Base-by-base conservation (phyloP, 139 green algal species). In the Tetradesmus lagerheimii region DNA sequence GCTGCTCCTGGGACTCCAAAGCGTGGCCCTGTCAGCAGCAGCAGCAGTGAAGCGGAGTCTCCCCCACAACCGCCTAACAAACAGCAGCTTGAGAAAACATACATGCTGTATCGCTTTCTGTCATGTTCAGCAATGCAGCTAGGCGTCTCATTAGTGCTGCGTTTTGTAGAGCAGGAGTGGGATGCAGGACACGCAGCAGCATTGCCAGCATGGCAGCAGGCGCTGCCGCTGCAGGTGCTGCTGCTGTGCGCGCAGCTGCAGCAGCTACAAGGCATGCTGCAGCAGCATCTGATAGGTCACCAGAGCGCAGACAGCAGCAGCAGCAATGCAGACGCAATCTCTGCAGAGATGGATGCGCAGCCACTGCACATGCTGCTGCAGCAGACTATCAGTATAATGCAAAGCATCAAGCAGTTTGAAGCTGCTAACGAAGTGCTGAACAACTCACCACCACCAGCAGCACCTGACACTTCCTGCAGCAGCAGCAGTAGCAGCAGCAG, bases 211-310 rank as follows among this genome's bases (percentile, higher is more conserved):
- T 75, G 80, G 45, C 80, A 86, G n/a, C 45, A 86, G 14, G 45
- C 45, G 8, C n/a, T 86, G n/a, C 45, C 80, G 15, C 11, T 86
- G 80, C 45, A 86, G n/a, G 45, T 74, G 29, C 80, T 86, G 80
- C 45, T 86, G 80, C n/a, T 86, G 47, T 34, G 64, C 25, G n/a
- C 1, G n/a, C 80, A 74, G 29, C 43, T 74, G 45, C 45, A 86
- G n/a, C 80, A 86, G 45, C 12, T 74, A 5, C 4, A 71, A 9
- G 80, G 25, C 38, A 0, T 18, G 6, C 14, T 84, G 39, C n/a
- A n/a, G 16, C 39, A 84, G 79, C 41, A 35, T 34, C 31, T 34
- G 34, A 6, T 16, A 18, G 4, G 37, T 4, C 76, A 53, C 16
- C 34, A 34, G 0, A 9, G 57, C 20, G 57, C 57, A n/a, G 57